These are phyloP conservation scores for Chytriomyces confervae DNA, from an alignment of 192 early-diverging fungal species.

Conservation along the genomic window DNA sequence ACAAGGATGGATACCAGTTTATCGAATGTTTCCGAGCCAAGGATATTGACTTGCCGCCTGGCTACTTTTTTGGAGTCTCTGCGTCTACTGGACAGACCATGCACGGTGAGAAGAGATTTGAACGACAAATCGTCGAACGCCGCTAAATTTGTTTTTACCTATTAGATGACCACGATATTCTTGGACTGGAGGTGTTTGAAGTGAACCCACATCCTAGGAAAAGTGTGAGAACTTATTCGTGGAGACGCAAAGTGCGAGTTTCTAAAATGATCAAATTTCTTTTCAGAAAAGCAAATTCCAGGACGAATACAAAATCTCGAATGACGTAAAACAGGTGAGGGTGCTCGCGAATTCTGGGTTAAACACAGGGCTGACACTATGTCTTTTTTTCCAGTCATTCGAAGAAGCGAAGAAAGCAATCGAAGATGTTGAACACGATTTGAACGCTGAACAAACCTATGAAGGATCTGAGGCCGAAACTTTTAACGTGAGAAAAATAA, in stretches of 20 bases:
- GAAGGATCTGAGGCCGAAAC: slow-evolving; percentile 17
- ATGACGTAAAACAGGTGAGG: slow-evolving; percentile 21
- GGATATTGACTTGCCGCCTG: slow-evolving; percentile 65
- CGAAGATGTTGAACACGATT: slow-evolving; percentile 30
- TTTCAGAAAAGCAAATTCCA: slow-evolving; percentile 40
- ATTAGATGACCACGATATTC: slow-evolving; percentile 80
- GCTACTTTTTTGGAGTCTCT: slow-evolving; percentile 77
- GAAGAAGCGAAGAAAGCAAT: slow-evolving; percentile 43
- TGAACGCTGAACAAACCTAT: slow-evolving; percentile 6
- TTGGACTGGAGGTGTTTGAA: slow-evolving; percentile 71
- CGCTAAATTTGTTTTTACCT: neutral
- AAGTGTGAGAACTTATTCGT: slow-evolving; percentile 24
- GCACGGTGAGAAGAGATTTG: slow-evolving; percentile 21
- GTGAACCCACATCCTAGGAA: slow-evolving; percentile 63
- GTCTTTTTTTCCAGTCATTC: slow-evolving; percentile 30
- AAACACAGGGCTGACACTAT: neutral
- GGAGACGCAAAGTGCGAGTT: neutral
- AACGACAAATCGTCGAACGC: neutral
- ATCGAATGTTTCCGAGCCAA: slow-evolving; percentile 59
- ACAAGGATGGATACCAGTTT: slow-evolving; percentile 59
- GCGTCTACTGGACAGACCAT: slow-evolving; percentile 41
- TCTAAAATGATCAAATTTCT: slow-evolving; percentile 34
- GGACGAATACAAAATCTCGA: slow-evolving; percentile 42
- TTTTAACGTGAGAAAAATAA: slow-evolving; percentile 41
- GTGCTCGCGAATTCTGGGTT: neutral